Evolutionary conservation across 2,329 filamentous ascomycete species (phyloP), one percentile per base, ranked within the genome.

Genomic region (Fusarium nanum): DNA sequence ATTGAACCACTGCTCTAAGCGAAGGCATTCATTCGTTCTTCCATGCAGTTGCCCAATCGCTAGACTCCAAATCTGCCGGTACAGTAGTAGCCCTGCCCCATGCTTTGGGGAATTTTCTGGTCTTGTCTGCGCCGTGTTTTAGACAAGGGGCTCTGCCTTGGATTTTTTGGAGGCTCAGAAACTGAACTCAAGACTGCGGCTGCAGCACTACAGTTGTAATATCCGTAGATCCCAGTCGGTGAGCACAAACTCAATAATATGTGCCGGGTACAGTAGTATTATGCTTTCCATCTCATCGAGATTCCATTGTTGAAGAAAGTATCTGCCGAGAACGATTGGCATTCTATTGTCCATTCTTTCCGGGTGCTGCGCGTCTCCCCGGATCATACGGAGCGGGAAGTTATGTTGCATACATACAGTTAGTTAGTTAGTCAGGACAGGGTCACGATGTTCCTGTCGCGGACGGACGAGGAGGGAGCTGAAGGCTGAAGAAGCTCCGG

Each of bases 121-220:
- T 16, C 16, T 34, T 18, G 34, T 37, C 16, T 37, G 18, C 28
- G 34, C 30, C 34, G 28, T 56, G 22, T 56, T 56, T 56, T 27
- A 37, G 52, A 45, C 61, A 69, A 68, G 66, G 66, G 66, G 53
- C 55, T 67, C 67, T 70, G 67, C 67, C 67, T 70, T 70, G 67
- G 62, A 70, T 65, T 49, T 56, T 56, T 56, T 66, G 57, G 57
- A 59, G 64, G 56, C 58, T 63, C 42, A 50, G 42, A 47, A 23
- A 23, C 42, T 16, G 42, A 44, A 48, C 60, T 68, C 25, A 49
- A 60, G 62, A 41, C 54, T 70, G 66, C 63, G 67, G 67, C 56
- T 66, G 48, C 49, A 34, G 40, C 22, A 37, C 34, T 37, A 37
- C 34, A 37, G 34, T 37, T 37, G 34, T 37, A 37, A 37, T 37